These are phyloP conservation scores for Xylariaceae sp. DNA, from an alignment of 2,329 filamentous ascomycete species.

Conservation along the genomic window DNA sequence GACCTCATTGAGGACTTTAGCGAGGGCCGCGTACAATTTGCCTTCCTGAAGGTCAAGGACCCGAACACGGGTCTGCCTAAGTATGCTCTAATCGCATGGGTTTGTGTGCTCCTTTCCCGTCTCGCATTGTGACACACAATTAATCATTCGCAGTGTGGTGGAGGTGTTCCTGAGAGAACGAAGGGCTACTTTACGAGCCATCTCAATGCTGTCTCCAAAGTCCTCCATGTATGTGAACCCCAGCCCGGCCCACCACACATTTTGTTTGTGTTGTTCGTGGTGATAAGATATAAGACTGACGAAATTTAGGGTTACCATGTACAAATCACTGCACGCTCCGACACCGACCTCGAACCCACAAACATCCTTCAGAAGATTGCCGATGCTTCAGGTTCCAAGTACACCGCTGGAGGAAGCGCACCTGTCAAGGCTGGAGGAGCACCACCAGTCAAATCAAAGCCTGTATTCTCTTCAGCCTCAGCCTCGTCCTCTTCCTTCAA, in stretches of 20 bases:
- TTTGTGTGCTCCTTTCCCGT: slow-evolving; percentile 37
- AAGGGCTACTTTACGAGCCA: slow-evolving; percentile 99
- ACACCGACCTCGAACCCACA: slow-evolving; percentile 84
- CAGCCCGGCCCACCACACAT: background rate
- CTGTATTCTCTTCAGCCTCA: slow-evolving; percentile 82
- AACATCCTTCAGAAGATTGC: slow-evolving; percentile 90
- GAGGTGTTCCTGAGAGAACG: slow-evolving; percentile 95
- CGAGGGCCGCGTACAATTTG: slow-evolving; percentile 95
- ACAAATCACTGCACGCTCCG: slow-evolving; percentile 92
- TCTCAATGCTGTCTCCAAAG: slow-evolving; percentile 82
- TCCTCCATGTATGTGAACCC: slow-evolving; percentile 66
- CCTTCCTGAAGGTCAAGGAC: slow-evolving; percentile 94
- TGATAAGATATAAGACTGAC: slow-evolving; percentile 24
- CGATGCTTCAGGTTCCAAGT: slow-evolving; percentile 93
- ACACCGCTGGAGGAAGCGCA: slow-evolving; percentile 69
- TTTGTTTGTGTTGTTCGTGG: no score
- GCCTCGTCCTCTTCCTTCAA: slow-evolving; percentile 60
- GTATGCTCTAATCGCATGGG: slow-evolving; percentile 89
- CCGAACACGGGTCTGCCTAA: slow-evolving; percentile 89
- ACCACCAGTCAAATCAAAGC: slow-evolving; percentile 81
- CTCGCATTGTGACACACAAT: background rate
- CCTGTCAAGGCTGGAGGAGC: slow-evolving; percentile 55
- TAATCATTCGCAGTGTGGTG: slow-evolving; percentile 67
- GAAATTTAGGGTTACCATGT: slow-evolving; percentile 80
- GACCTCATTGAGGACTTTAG: slow-evolving; percentile 95